phyloP scores from a whole-genome alignment of 345 rosid species.

The Pugionium dolabratum region DNA sequence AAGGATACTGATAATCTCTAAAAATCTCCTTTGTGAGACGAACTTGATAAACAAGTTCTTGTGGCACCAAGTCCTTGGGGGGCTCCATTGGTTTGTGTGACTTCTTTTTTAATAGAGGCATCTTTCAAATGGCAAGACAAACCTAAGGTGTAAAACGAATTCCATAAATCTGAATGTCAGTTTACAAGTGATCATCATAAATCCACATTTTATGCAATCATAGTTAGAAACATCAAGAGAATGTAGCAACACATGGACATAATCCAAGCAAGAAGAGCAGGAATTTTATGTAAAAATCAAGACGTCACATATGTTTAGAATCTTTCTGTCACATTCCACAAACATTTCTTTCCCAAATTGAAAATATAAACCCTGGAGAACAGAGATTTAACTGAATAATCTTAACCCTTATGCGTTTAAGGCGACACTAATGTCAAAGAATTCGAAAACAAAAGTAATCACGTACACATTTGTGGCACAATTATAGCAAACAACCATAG shows the following conservation, averaged over 20 bases:
- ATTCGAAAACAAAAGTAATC: neutral
- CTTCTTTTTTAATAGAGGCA: conserved; percentile 85
- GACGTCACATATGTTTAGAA: neutral
- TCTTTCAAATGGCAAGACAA: conserved; percentile 38
- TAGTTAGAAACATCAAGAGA: neutral
- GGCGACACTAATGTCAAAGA: conserved; percentile 3
- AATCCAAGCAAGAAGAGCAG: conserved; percentile 8
- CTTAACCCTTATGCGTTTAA: conserved; percentile 7
- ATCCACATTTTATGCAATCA: conserved; percentile 17
- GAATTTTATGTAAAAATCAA: neutral
- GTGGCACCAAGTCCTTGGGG: conserved; percentile 70
- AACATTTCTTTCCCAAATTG: neutral
- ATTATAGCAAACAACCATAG: conserved; percentile 5
- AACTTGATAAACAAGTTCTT: conserved; percentile 79
- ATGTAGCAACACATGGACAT: conserved; percentile 6
- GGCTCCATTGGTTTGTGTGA: conserved; percentile 60
- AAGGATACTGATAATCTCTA: conserved; percentile 84
- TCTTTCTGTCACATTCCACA: neutral
- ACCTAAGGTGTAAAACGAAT: neutral
- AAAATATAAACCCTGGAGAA: neutral
- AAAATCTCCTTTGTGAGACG: conserved; percentile 94
- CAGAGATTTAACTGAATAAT: neutral
- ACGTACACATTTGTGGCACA: neutral
- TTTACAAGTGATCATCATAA: neutral
- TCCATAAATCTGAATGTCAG: neutral